These are phyloP conservation scores for Boeremia exigua DNA, from an alignment of 2,329 filamentous ascomycete species.

Conservation along the genomic window DNA sequence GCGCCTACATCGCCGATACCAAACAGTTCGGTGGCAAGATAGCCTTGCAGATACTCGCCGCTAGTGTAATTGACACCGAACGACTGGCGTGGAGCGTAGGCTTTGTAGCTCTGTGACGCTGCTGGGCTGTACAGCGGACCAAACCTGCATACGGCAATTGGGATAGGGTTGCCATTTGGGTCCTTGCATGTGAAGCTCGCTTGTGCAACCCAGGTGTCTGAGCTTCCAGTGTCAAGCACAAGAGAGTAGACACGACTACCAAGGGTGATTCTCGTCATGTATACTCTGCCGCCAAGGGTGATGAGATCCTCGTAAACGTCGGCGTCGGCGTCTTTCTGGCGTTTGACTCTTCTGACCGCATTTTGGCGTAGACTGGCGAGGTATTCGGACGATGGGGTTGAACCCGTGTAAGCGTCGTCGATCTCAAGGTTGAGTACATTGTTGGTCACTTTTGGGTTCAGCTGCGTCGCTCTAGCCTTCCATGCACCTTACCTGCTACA, in stretches of 20 bases:
- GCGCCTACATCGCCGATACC: slow-evolving; percentile 23
- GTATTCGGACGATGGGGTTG: slow-evolving; percentile 7
- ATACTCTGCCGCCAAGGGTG: slow-evolving; percentile 37
- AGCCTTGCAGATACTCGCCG: slow-evolving; percentile 32
- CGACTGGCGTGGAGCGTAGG: slow-evolving; percentile 3
- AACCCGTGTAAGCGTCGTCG: not conserved
- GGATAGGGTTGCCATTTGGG: not conserved
- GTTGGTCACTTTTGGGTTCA: slow-evolving; percentile 2
- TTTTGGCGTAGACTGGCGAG: slow-evolving; percentile 10
- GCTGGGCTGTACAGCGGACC: slow-evolving; percentile 21
- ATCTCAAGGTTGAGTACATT: slow-evolving; percentile 11
- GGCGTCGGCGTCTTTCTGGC: slow-evolving; percentile 11
- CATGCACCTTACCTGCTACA: not conserved
- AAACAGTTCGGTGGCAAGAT: slow-evolving; percentile 30
- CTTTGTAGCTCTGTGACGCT: not conserved
- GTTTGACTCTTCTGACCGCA: slow-evolving; percentile 6
- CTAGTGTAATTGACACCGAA: slow-evolving; percentile 35
- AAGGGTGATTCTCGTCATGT: slow-evolving; percentile 37
- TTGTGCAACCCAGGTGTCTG: slow-evolving; percentile 36
- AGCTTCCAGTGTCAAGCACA: slow-evolving; percentile 37
- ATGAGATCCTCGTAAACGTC: slow-evolving; percentile 26
- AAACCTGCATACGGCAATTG: slow-evolving; percentile 25
- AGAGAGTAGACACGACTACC: slow-evolving; percentile 24
- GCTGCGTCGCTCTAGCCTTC: not conserved
- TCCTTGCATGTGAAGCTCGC: slow-evolving; percentile 26